A percentile compares a stretch with the other conserved stretches of the same genome.
These are phyloP conservation scores for Colletotrichum eremochloae DNA, from an alignment of 2,329 filamentous ascomycete genomes.

Conservation along the genomic window DNA sequence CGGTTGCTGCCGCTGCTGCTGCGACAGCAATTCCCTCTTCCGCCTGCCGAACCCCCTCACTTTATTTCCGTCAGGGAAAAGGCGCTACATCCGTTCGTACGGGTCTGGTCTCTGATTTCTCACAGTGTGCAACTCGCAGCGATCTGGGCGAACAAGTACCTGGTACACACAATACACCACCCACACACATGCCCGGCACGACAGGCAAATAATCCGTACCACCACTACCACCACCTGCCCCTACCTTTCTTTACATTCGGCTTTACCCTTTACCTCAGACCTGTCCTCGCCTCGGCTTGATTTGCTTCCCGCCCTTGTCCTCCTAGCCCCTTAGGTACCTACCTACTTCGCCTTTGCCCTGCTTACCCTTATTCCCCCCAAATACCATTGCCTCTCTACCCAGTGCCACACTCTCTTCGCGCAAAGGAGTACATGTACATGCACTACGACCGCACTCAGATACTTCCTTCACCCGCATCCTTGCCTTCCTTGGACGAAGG, in stretches of 20 bases:
- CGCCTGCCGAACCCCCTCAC: not conserved
- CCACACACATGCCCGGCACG: not conserved
- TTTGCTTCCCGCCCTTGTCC: constrained; percentile 8
- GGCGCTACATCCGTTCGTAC: not conserved
- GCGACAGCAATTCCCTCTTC: not conserved
- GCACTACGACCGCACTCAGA: not conserved
- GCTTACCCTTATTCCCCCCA: not conserved
- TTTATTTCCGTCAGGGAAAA: not conserved
- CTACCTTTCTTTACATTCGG: constrained; percentile 9
- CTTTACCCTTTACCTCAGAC: constrained; percentile 2
- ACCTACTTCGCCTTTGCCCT: not conserved
- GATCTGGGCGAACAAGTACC: constrained; percentile 2
- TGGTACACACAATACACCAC: not conserved
- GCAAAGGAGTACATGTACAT: constrained; percentile 25
- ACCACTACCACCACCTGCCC: not conserved
- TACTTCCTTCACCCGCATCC: constrained; percentile 19
- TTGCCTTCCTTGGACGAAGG: constrained; percentile 15
- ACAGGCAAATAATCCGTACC: constrained; percentile 10
- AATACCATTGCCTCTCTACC: constrained; percentile 4
- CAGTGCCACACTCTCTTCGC: constrained; percentile 17
- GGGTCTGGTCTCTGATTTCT: not conserved
- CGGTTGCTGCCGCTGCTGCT: not conserved
- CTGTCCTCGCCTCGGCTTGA: constrained; percentile 14
- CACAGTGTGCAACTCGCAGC: constrained; percentile 1
- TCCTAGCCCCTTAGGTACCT: constrained; percentile 6